phyloP scores from a whole-genome alignment of 495 filamentous ascomycete species.

The Aspergillus ellipticus region DNA sequence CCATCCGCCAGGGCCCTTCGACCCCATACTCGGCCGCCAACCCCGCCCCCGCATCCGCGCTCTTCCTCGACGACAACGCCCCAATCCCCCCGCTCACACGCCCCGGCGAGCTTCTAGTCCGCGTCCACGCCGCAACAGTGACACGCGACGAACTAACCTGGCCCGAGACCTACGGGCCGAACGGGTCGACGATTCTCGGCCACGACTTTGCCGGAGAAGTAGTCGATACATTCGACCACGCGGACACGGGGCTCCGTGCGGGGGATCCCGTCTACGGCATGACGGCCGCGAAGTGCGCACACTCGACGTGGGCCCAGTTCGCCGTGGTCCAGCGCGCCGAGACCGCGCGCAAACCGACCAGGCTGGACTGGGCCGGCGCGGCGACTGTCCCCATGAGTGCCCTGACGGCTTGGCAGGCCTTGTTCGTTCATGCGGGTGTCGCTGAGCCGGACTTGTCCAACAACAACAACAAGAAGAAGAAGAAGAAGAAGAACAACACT shows the following conservation, averaged over 20 bases:
- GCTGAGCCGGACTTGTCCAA: background rate
- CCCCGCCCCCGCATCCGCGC: constrained; percentile 30
- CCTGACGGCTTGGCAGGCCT: constrained; percentile 31
- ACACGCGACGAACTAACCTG: constrained; percentile 32
- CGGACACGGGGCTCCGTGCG: constrained; percentile 15
- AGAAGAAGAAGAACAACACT: too few species aligned
- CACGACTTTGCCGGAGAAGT: constrained; percentile 47
- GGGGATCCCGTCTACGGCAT: constrained; percentile 37
- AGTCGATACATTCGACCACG: constrained; percentile 11
- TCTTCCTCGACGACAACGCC: constrained; percentile 26
- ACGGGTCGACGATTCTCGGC: constrained; percentile 29
- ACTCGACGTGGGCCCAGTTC: constrained; percentile 31
- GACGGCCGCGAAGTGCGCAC: constrained; percentile 17
- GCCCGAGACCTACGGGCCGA: constrained; percentile 28
- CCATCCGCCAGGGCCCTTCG: constrained; percentile 15
- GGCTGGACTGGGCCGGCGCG: constrained; percentile 18
- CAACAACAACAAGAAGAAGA: background rate
- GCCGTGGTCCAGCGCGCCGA: constrained; percentile 13
- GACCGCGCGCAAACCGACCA: constrained; percentile 24
- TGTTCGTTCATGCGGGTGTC: constrained; percentile 28
- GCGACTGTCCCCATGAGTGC: constrained; percentile 33
- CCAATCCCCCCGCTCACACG: constrained; percentile 21
- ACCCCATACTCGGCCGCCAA: constrained; percentile 27
- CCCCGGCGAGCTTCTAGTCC: constrained; percentile 25
- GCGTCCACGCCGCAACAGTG: constrained; percentile 28